Evolutionary conservation across 495 filamentous ascomycete species (phyloP).

Genomic region (Annulohypoxylon stygium): DNA sequence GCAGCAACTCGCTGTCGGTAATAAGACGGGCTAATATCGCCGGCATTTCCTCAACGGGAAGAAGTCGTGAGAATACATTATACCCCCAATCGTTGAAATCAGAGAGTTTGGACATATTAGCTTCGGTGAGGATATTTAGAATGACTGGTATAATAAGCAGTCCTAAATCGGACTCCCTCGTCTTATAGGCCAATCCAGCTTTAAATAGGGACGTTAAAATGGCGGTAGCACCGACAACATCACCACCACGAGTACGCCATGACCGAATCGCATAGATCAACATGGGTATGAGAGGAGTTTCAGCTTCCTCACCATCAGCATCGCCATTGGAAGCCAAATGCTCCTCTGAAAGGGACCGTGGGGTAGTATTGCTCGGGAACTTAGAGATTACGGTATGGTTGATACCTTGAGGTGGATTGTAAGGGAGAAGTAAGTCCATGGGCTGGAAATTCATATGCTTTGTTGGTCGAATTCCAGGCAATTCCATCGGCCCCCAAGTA

Average conservation of each 20-base stretch:
- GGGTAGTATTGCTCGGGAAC: slow-evolving; percentile 45
- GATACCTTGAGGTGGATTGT: slow-evolving; percentile 28
- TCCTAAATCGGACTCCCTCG: slow-evolving; percentile 71
- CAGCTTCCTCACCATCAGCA: slow-evolving; percentile 69
- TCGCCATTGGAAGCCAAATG: slow-evolving; percentile 44
- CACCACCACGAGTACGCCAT: slow-evolving; percentile 69
- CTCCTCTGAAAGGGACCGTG: slow-evolving; percentile 49
- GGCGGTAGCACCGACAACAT: slow-evolving; percentile 82
- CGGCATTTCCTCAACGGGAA: slow-evolving; percentile 77
- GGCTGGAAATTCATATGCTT: slow-evolving; percentile 42
- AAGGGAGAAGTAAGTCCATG: slow-evolving; percentile 47
- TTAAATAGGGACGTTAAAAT: slow-evolving; percentile 82
- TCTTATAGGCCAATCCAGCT: slow-evolving; percentile 72
- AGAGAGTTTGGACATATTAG: slow-evolving; percentile 54
- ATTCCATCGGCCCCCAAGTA: slow-evolving; percentile 27
- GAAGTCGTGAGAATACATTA: slow-evolving; percentile 57
- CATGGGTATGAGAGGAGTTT: slow-evolving; percentile 86
- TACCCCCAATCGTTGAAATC: slow-evolving; percentile 48
- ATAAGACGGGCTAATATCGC: slow-evolving; percentile 82
- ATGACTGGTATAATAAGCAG: slow-evolving; percentile 79
- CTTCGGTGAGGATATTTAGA: slow-evolving; percentile 72
- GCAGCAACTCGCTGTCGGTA: slow-evolving; percentile 78
- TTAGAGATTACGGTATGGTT: slow-evolving; percentile 60
- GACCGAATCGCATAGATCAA: slow-evolving; percentile 78
- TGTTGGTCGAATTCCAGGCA: slow-evolving; percentile 44